These are phyloP conservation scores for Cystobasidium slooffiae DNA, from an alignment of 1,284 basidiomycete genomes.

Conservation along the genomic window DNA sequence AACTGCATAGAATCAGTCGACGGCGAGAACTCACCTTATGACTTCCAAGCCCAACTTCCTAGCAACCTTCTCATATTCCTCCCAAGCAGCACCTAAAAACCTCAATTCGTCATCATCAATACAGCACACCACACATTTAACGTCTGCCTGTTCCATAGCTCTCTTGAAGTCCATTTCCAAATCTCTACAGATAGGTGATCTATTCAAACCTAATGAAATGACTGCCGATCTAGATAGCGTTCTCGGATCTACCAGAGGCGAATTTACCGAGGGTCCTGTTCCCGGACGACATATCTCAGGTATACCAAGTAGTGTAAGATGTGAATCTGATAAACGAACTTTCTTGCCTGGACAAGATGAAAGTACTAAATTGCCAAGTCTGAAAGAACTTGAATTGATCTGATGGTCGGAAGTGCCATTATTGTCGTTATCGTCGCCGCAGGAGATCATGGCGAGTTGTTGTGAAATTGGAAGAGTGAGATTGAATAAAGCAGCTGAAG, in stretches of 20 bases:
- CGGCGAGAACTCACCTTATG: constrained; percentile 57
- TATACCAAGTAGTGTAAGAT: constrained; percentile 29
- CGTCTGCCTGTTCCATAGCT: constrained; percentile 63
- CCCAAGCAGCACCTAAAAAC: constrained; percentile 82
- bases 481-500: constrained; percentile 23
- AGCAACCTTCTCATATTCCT: constrained; percentile 71
- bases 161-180: constrained; percentile 75
- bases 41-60: constrained; percentile 73
- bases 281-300: constrained; percentile 36
- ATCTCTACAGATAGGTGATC: constrained; percentile 82
- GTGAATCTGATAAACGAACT: constrained; percentile 68
- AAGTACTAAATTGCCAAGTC: constrained; percentile 83
- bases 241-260: constrained; percentile 32
- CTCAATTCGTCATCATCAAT: constrained; percentile 65
- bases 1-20: background rate
- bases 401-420: constrained; percentile 30
- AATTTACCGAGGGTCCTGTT: constrained; percentile 1
- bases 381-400: constrained; percentile 49
- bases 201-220: constrained; percentile 67
- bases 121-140: constrained; percentile 50
- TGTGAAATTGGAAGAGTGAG: constrained; percentile 37
- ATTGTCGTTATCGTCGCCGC: background rate
- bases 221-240: constrained; percentile 46
- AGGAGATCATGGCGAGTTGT: constrained; percentile 14
- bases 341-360: constrained; percentile 97